Conservation (phyloP, 2,329 filamentous ascomycete species). For the Penicillium polonicum region DNA sequence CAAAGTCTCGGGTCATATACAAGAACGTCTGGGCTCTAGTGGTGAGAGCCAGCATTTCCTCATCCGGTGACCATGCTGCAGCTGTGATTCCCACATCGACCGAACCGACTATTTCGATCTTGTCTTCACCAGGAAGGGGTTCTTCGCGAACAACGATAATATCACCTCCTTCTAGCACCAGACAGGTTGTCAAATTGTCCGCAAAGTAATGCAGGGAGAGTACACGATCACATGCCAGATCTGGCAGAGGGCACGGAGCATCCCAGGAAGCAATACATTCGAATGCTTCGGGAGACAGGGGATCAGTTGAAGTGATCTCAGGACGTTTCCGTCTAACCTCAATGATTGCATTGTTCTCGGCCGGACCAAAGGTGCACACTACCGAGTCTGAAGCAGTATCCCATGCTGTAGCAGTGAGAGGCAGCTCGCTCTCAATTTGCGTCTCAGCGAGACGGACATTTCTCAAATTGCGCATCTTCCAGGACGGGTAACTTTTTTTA, state of each 20-base stretch:
- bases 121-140: slow-evolving; percentile 63
- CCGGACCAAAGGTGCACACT: slow-evolving; percentile 82
- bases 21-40: slow-evolving; percentile 77
- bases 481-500: slow-evolving; percentile 25
- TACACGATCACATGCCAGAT: slow-evolving; percentile 71
- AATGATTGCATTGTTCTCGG: slow-evolving; percentile 66
- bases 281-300: slow-evolving; percentile 42
- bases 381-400: slow-evolving; percentile 74
- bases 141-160: slow-evolving; percentile 81
- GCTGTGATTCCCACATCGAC: slow-evolving; percentile 89
- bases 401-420: slow-evolving; percentile 79
- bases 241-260: slow-evolving; percentile 74
- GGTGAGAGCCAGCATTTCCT: slow-evolving; percentile 80
- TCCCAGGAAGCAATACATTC: slow-evolving; percentile 79
- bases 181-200: slow-evolving; percentile 72
- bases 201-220: slow-evolving; percentile 81
- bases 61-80: slow-evolving; percentile 91
- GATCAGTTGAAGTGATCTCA: slow-evolving; percentile 40
- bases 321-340: slow-evolving; percentile 61
- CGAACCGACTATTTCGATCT: slow-evolving; percentile 92
- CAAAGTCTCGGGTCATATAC: slow-evolving; percentile 91
- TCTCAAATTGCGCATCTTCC: slow-evolving; percentile 81
- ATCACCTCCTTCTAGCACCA: slow-evolving; percentile 87
- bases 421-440: slow-evolving; percentile 58
- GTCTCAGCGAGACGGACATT: slow-evolving; percentile 70